Base-by-base conservation (phyloP, 2,329 filamentous ascomycete species). In the Xylariaceae sp. region DNA sequence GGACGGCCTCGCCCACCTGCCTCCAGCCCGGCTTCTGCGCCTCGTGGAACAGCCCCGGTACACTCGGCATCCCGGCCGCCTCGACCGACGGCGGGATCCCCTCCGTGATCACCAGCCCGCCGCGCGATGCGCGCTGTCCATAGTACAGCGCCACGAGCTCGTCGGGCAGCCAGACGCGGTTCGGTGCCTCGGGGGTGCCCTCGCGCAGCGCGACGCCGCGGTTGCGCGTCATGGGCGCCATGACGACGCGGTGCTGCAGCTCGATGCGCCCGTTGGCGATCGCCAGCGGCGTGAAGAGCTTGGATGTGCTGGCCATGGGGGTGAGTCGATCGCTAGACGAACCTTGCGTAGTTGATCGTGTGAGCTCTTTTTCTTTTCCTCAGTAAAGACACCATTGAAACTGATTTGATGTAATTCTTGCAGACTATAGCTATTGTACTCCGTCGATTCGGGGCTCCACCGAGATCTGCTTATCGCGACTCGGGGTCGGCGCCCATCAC, bases 11-110 rank as follows among this genome's bases (percentile, higher is more conserved):
- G 2, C 74, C 78, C 40, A 82, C 63, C 33, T 67, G 61, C 43
- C 69, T 73, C 79, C 79, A 83, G 0, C 65, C 73, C 2, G 64
- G 64, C 38, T 78, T 66, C 51, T 79, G 76, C 28, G 62, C 64
- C 3, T 67, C 60, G 41, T 57, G 71, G 51, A 66, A 80, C 55
- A 82, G 77, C 19, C 74, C 75, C 0, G 78, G 76, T 3, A 71
- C 66, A 49, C 74, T 48, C 9, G 47, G 37, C 50, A 70, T 72
- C 22, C 73, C 70, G 37, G 72, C 69, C 34, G 62, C 69, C 51
- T 64, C 62, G 4, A 65, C 51, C 2, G 72, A 67, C 50, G 79
- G 71, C 40, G 73, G 64, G 9, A 72, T 74, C 2, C 68, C 76
- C 58, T 82, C 78, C 12, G 70, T 72, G 47, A 81, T 68, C 4